A percentile compares a stretch with the other conserved stretches of the same genome.
Evolutionary conservation across 495 filamentous ascomycete genomes (phyloP).

Genomic region (Emericellopsis terricola): DNA sequence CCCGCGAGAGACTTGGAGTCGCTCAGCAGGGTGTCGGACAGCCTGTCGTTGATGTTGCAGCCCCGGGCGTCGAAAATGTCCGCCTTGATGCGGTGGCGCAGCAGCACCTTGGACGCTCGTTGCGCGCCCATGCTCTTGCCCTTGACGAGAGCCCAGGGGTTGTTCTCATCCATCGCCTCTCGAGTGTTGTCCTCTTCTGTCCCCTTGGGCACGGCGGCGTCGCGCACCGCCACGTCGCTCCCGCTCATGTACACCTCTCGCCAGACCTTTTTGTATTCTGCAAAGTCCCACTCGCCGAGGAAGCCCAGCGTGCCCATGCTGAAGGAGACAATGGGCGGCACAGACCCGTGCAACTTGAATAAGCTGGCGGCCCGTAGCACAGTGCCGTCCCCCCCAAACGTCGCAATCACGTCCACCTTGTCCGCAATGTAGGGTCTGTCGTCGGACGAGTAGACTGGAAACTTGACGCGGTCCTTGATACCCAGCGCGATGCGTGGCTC

Average conservation of each 20-base stretch:
- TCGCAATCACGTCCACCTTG: slow-evolving; percentile 74
- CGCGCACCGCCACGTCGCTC: slow-evolving; percentile 33
- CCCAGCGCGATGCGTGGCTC: slow-evolving; percentile 56
- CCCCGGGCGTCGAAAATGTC: slow-evolving; percentile 53
- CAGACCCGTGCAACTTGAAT: slow-evolving; percentile 62
- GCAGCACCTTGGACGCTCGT: slow-evolving; percentile 58
- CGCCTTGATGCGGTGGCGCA: slow-evolving; percentile 72
- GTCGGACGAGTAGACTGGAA: slow-evolving; percentile 54
- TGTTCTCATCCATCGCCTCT: slow-evolving; percentile 1
- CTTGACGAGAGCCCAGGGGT: slow-evolving; percentile 48
- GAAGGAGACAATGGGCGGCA: slow-evolving; percentile 87
- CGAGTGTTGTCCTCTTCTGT: slow-evolving; percentile 4
- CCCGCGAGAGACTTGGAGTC: neutral
- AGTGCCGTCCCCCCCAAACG: slow-evolving; percentile 88
- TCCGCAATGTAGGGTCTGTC: slow-evolving; percentile 16
- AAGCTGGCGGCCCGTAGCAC: slow-evolving; percentile 83
- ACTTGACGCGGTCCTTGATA: slow-evolving; percentile 54
- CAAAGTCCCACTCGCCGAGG: slow-evolving; percentile 89
- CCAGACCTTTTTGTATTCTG: slow-evolving; percentile 77
- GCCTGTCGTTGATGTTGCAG: slow-evolving; percentile 26
- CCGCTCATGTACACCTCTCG: slow-evolving; percentile 89
- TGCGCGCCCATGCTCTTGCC: slow-evolving; percentile 67
- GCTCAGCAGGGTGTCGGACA: slow-evolving; percentile 6
- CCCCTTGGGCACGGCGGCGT: slow-evolving; percentile 14
- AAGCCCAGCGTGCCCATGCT: slow-evolving; percentile 95